Base-by-base conservation (phyloP, 108 stramenopile species). In the Skeletonema costatum region DNA sequence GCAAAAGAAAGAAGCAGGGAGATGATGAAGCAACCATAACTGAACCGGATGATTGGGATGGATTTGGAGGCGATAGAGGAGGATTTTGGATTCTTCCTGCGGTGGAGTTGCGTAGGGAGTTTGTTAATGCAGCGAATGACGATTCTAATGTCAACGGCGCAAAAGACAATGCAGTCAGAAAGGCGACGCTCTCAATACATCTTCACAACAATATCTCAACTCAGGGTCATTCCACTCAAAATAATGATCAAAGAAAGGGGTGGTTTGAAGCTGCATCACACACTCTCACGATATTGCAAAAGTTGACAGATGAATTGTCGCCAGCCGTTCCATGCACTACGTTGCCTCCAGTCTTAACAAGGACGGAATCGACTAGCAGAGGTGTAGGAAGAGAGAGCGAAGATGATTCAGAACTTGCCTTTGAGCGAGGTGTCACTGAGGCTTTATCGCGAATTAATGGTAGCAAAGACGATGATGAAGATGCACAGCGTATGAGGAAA, bases 21-120 rank as follows among this genome's bases (percentile, higher is more conserved):
- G 42, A 53, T 17, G 44, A 75, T 30, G 64, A 75, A 10, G 66
- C 41, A 5, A 35, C 48, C 9, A 60, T 35, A 7, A 36, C 69
- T 12, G 44, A 46, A n/a, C 16, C 16, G 16, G 86, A 89, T 50
- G 92, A 93, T 83, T 93, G 92, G 92, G 75, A 85, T 60, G 81
- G 67, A 12, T 93, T 93, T 80, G 89, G 90, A 16, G 77, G 87
- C 3, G 86, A 87, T 29, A 58, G 70, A 36, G 81, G 81, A 33
- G 81, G 81, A 2, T 84, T 86, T 33, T 93, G 90, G 90, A 83
- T 93, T 17, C 77, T 93, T 32, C 92, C 92, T 7, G 85, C 87
- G 0, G 83, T 93, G 2, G 92, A 93, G 68, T 25, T 93, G 56
- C 68, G 89, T n/a, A 46, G 78, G 29, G 87, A 85, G 42, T 59